A percentile compares a stretch with the other conserved stretches of the same genome.
phyloP scores from a whole-genome alignment of 2,329 filamentous ascomycete genomes.

The Cladosporium cucumerinum region DNA sequence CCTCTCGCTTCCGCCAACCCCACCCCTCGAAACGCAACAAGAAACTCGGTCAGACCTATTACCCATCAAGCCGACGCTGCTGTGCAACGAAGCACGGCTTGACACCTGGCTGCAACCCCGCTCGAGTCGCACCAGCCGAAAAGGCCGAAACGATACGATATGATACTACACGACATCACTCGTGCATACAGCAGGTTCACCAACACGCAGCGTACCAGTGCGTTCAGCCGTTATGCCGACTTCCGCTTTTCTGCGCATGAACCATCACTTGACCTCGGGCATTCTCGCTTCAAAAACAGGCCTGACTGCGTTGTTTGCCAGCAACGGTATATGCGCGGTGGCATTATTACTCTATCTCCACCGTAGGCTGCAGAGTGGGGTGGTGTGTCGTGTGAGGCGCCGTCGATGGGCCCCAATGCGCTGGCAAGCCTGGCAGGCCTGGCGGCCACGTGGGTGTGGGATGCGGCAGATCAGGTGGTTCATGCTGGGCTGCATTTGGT shows the following conservation, averaged over 20 bases:
- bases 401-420: background rate
- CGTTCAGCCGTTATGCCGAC: background rate
- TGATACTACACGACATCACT: background rate
- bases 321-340: background rate
- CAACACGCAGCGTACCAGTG: background rate
- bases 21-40: constrained; percentile 1
- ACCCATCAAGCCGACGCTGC: background rate
- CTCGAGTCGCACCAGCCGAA: constrained; percentile 4
- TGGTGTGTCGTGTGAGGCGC: background rate
- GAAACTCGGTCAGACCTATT: constrained; percentile 8
- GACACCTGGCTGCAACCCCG: constrained; percentile 13
- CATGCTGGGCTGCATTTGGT: background rate
- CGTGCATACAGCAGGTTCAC: background rate
- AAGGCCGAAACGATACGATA: background rate
- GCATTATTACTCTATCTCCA: background rate
- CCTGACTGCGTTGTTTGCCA: background rate
- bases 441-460: constrained; percentile 1
- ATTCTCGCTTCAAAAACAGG: background rate
- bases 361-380: background rate
- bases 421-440: background rate
- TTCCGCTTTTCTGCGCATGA: background rate
- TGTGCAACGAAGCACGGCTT: constrained; percentile 14
- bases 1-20: background rate
- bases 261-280: constrained; percentile 7
- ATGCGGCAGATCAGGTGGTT: constrained; percentile 3